A percentile compares a stretch with the other conserved stretches of the same genome.
These are phyloP conservation scores for Ascocoryne sarcoides DNA, from an alignment of 2,329 filamentous ascomycete species.

Conservation along the genomic window DNA sequence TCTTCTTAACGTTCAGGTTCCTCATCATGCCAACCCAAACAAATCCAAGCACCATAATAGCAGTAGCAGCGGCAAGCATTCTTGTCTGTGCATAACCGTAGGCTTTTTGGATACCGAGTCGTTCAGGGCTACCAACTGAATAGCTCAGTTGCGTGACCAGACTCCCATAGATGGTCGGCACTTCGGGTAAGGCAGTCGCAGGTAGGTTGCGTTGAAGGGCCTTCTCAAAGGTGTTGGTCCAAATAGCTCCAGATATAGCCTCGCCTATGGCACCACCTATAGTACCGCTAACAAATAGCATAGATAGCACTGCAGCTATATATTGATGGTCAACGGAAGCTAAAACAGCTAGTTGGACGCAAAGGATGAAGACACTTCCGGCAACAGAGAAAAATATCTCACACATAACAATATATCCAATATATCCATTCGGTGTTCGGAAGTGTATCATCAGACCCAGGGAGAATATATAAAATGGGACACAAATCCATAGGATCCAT, in stretches of 20 bases:
- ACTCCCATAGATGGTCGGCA: constrained; percentile 39
- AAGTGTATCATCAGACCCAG: no score
- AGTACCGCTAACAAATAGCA: no score
- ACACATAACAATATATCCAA: no score
- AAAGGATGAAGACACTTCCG: no score
- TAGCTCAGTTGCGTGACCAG: constrained; percentile 45
- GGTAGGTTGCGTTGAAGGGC: constrained; percentile 34
- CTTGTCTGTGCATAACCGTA: constrained; percentile 39
- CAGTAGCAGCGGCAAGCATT: constrained; percentile 32
- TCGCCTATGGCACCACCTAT: constrained; percentile 51
- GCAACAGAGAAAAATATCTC: no score
- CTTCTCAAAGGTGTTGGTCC: constrained; percentile 45
- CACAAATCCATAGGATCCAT: no score
- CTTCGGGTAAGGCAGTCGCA: constrained; percentile 14
- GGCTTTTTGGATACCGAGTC: constrained; percentile 47
- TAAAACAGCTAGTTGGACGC: no score
- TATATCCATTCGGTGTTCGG: no score
- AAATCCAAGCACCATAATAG: constrained; percentile 2
- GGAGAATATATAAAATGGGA: no score
- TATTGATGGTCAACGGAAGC: no score
- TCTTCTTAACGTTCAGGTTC: constrained; percentile 8
- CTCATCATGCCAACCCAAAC: constrained; percentile 5
- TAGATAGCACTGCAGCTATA: no score
- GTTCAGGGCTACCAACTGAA: constrained; percentile 36
- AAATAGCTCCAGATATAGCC: constrained; percentile 54